These are phyloP conservation scores for Trichosporon sp. DNA, from an alignment of 1,284 basidiomycete genomes.

Conservation along the genomic window DNA sequence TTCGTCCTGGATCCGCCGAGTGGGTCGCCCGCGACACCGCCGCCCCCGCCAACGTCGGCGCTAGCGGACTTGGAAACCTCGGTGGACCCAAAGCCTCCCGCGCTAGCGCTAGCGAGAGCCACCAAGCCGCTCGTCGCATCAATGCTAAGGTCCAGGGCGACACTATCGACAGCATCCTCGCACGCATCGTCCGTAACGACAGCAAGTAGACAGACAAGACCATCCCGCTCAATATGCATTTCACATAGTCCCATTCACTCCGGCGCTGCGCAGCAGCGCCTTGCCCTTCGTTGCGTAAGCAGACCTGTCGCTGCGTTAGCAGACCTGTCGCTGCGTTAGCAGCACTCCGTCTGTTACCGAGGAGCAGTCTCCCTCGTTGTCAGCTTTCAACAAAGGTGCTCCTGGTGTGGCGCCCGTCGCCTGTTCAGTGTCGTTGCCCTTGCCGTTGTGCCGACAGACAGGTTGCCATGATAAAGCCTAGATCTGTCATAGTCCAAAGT, in stretches of 20 bases:
- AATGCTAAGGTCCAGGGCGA: background rate
- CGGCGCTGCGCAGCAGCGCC: too few species aligned
- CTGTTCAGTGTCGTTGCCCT: too few species aligned
- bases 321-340: too few species aligned
- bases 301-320: too few species aligned
- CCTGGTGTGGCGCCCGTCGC: too few species aligned
- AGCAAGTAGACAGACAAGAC: background rate
- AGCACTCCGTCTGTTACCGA: too few species aligned
- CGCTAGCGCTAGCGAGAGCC: background rate
- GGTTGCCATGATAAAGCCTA: too few species aligned
- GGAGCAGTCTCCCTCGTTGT: too few species aligned
- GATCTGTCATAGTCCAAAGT: too few species aligned
- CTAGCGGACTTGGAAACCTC: conserved; percentile 12
- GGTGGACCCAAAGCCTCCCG: conserved; percentile 3
- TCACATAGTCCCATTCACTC: background rate
- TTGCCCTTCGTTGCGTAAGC: too few species aligned
- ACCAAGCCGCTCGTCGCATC: background rate
- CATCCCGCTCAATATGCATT: background rate
- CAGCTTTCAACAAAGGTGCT: too few species aligned
- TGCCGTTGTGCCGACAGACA: too few species aligned
- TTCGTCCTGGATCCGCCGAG: conserved; percentile 3
- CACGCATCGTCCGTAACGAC: background rate
- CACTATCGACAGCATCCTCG: background rate
- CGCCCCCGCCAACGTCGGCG: background rate
- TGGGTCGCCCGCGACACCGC: conserved; percentile 15